Base-by-base conservation (phyloP, 108 stramenopile species). In the Pinguiococcus pyrenoidosus region DNA sequence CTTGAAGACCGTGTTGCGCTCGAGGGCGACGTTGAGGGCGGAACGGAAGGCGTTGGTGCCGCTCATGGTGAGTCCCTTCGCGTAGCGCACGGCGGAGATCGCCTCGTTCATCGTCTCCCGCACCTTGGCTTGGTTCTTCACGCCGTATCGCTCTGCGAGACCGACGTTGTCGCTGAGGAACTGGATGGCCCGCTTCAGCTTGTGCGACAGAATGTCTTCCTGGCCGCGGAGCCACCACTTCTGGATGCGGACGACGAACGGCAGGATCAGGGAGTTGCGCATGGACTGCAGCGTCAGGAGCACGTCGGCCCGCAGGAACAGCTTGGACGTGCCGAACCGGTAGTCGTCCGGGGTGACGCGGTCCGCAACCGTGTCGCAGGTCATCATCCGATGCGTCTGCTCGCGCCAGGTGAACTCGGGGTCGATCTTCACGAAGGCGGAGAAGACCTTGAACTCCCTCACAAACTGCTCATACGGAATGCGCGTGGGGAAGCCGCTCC, bases 401-500 rank as follows among this genome's bases (percentile, higher is more conserved):
- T 45, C 44, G 29, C n/a, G 4, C 1, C 21, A 0, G 2, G 10
- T 6, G 5, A 32, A 29, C 29, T 32, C 32, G 1, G 2, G 13
- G 2, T 32, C 20, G 18, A 29, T 25, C 23, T 18, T n/a, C 22
- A 29, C 5, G n/a, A 18, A 16, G 13, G 39, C 41, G 10, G 39
- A 7, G 29, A 53, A 53, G 17, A 43, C 41, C 4, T 42, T 29
- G 40, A 53, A 53, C 22, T 53, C 39, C 21, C 27, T 27, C 4
- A 53, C 41, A 30, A 53, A 53, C 10, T 53, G 42, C 8, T 28
- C 5, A 14, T 53, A 53, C 4, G 8, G 40, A 40, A 53, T 12
- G 7, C 52, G 35, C 7, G 52, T 53, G 12, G 52, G 52, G 41
- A 42, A 53, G 24, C 52, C 52, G 3, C 42, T 42, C 1, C 52